These are phyloP conservation scores for Mortierella sp. DNA, from an alignment of 371 early-diverging fungal species.

Conservation along the genomic window DNA sequence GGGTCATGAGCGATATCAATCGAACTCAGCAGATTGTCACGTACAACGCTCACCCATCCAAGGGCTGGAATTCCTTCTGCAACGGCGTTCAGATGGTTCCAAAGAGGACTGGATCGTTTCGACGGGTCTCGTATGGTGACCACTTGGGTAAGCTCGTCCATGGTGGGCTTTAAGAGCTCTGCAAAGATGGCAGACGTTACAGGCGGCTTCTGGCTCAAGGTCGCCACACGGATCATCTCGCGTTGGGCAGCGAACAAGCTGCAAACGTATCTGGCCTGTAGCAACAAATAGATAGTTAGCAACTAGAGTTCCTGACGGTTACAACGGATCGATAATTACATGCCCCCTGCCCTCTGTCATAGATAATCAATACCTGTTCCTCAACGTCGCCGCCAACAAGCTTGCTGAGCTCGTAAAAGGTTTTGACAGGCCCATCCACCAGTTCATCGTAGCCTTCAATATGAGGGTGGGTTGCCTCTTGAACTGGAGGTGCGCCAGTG, in stretches of 20 bases:
- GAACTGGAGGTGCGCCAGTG: slow-evolving; percentile 42
- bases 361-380: slow-evolving; percentile 69
- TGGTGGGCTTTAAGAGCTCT: slow-evolving; percentile 77
- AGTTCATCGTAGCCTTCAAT: slow-evolving; percentile 79
- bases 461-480: slow-evolving; percentile 56
- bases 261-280: slow-evolving; percentile 60
- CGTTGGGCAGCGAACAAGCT: slow-evolving; percentile 76
- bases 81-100: slow-evolving; percentile 85
- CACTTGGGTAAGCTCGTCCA: slow-evolving; percentile 72
- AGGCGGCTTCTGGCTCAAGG: slow-evolving; percentile 82
- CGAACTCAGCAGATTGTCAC: slow-evolving; percentile 27
- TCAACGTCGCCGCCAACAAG: slow-evolving; percentile 75
- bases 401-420: slow-evolving; percentile 66
- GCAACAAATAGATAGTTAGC: background rate
- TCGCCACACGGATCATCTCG: slow-evolving; percentile 78
- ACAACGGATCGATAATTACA: slow-evolving; percentile 19
- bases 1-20: slow-evolving; percentile 4
- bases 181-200: slow-evolving; percentile 60
- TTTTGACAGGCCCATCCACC: slow-evolving; percentile 62
- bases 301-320: background rate
- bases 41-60: slow-evolving; percentile 92
- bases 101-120: slow-evolving; percentile 78
- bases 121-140: slow-evolving; percentile 78
- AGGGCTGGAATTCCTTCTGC: slow-evolving; percentile 91
- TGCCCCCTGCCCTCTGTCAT: too few species aligned